Base-by-base conservation (phyloP, 495 filamentous ascomycete genomes). In the Lophiotrema nucula region DNA sequence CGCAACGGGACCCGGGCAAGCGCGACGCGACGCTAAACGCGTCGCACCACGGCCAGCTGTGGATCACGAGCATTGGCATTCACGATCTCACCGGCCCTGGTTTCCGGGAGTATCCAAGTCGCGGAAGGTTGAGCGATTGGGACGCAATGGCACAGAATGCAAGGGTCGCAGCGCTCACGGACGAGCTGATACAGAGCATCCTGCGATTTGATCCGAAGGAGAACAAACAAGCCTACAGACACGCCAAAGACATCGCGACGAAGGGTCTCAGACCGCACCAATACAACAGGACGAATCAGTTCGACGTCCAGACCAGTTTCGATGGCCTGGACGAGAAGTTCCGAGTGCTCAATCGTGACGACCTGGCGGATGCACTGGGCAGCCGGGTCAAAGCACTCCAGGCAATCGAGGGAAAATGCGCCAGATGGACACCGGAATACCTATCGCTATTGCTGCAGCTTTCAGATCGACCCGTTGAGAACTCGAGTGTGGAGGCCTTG, bases 251-350 rank as follows among this genome's bases (percentile, higher is more conserved):
- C 11, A 31, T 56, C 16, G 75, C 77, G n/a, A 73, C 78, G 0
- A 79, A 76, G 13, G 77, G 69, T 35, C 69, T 92, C 33, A 77
- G 79, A 50, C 72, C 83, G 31, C 77, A 86, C 48, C 78, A 74
- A 31, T 86, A 87, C 74, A 76, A 75, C 19, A 83, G 90, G 28
- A 89, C 85, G 0, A 93, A 97, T 73, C 92, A 95, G 65, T 98
- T 97, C 68, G 89, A 89, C 26, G 83, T 96, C 12, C 72, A 81
- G 22, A 79, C 80, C 16, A 83, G 81, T 28, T 78, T 95, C 4
- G 81, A 86, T 21, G 93, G 93, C 2, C 77, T 95, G 16, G 87
- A 90, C 58, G 93, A 98, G 71, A 92, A 92, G 64, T 95, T 95
- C 69, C 80, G 82, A 35, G 77, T 97, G 44, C 76, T 88, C 26